These are phyloP conservation scores for Verticillium tricorpus DNA, from an alignment of 2,329 filamentous ascomycete species.

Conservation along the genomic window DNA sequence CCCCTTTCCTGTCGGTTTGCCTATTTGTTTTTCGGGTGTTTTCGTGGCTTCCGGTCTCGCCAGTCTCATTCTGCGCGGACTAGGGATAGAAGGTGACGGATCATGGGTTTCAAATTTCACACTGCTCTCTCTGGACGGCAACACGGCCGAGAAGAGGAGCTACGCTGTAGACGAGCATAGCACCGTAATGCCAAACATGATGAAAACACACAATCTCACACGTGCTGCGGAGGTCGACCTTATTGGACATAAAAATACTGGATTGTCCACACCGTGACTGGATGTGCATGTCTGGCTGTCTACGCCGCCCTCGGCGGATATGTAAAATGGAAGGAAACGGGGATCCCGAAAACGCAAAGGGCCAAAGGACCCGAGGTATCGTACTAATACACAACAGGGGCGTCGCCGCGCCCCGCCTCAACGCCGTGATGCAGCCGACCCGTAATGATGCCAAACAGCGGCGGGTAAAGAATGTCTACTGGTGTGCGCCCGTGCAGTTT, in stretches of 20 bases:
- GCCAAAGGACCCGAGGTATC: conserved; percentile 1
- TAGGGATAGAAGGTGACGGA: neutral
- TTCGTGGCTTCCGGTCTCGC: neutral
- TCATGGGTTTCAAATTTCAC: neutral
- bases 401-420: neutral
- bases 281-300: neutral
- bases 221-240: neutral
- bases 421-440: neutral
- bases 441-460: neutral
- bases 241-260: neutral
- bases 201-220: neutral
- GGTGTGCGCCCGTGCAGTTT: neutral
- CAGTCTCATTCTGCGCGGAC: too few relatives aligned
- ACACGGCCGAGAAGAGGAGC: neutral
- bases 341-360: neutral
- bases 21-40: too few relatives aligned
- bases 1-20: too few relatives aligned
- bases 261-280: neutral
- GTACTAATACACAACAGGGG: conserved; percentile 2
- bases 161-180: neutral
- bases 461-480: neutral
- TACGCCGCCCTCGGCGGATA: neutral
- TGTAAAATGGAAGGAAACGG: neutral
- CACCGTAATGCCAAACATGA: neutral
- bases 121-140: neutral